A percentile compares a stretch with the other conserved stretches of the same genome.
phyloP scores from a whole-genome alignment of 345 rosid species.

The Heritiera fomes region DNA sequence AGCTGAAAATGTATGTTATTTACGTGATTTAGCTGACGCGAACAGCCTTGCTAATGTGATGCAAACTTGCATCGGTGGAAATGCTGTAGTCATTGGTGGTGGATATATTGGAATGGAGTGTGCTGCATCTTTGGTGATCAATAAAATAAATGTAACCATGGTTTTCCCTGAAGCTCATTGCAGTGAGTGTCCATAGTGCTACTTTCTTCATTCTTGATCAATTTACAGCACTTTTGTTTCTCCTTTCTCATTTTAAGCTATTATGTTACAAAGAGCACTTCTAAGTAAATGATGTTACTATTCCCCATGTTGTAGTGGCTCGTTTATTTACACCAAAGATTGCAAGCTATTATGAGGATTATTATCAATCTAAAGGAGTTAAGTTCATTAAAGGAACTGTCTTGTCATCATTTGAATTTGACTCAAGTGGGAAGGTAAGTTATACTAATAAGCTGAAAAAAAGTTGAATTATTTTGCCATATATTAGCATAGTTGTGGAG shows the following conservation, averaged over 20 bases:
- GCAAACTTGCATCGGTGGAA: conserved; percentile 61
- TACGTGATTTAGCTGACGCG: conserved; percentile 82
- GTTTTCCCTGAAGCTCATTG: conserved; percentile 98
- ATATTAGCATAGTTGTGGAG: not conserved
- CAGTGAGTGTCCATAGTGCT: conserved; percentile 52
- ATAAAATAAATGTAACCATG: conserved; percentile 86
- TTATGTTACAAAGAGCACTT: not conserved
- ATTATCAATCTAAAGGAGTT: conserved; percentile 25
- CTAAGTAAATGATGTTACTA: not conserved
- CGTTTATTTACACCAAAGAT: conserved; percentile 78
- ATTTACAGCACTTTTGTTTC: not conserved
- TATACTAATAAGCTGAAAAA: not conserved
- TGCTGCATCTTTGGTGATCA: conserved; percentile 91
- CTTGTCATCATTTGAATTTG: conserved; percentile 25
- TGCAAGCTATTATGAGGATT: conserved; percentile 26
- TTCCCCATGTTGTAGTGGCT: conserved; percentile 58
- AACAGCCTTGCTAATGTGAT: conserved; percentile 70
- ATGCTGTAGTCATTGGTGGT: conserved; percentile 94
- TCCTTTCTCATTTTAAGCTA: not conserved
- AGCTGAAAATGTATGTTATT: conserved; percentile 90
- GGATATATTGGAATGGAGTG: conserved; percentile 99
- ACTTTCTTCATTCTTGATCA: not conserved
- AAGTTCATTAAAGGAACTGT: conserved; percentile 23
- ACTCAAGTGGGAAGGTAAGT: conserved; percentile 23
- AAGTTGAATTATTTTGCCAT: not conserved